Evolutionary conservation across 345 rosid species (phyloP), one percentile per base, ranked within the genome.

Genomic region (Heritiera littoralis): DNA sequence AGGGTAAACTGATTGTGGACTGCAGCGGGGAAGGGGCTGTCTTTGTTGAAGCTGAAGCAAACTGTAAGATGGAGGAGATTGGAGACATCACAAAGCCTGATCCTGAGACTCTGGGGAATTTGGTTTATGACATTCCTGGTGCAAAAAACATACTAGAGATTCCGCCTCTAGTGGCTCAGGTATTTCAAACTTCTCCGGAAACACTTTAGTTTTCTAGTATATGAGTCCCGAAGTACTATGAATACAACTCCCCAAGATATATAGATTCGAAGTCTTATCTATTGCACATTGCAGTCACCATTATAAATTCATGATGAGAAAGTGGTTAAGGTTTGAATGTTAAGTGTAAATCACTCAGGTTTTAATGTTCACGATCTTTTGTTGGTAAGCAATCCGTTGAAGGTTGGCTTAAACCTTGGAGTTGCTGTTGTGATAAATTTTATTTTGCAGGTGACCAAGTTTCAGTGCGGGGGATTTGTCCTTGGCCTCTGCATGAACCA

Each of bases 91-190:
- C 95, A 8, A 93, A 95, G 82, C 97, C 97, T 0, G 92, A 93
- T 43, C 90, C 97, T 1, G 90, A 84, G 69, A 89, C 92, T 17
- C 87, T 93, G 66, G 92, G 97, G 59, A 95, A 90, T 78, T 89
- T 95, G 75, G 98, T 93, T 78, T 95, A 88, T 79, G 91, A 92
- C 75, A 84, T 95, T 78, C 97, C 89, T 46, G 95, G 86, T n/a
- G 98, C 98, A 4, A 89, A 89, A 61, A 95, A 87, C 81, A 89
- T 95, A 72, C 89, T 95, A 28, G 92, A 95, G 65, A 89, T 92
- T 41, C 98, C 98, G 80, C 98, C 91, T 80, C 87, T 95, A n/a
- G 86, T 89, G 0, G 98, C 98, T 88, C 97, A 95, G 97, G 98
- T 94, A 17, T 23, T 59, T 45, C 67, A 59, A 59, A 43, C 35